Evolutionary conservation across 345 rosid species (phyloP).

Genomic region (Moringa oleifera): DNA sequence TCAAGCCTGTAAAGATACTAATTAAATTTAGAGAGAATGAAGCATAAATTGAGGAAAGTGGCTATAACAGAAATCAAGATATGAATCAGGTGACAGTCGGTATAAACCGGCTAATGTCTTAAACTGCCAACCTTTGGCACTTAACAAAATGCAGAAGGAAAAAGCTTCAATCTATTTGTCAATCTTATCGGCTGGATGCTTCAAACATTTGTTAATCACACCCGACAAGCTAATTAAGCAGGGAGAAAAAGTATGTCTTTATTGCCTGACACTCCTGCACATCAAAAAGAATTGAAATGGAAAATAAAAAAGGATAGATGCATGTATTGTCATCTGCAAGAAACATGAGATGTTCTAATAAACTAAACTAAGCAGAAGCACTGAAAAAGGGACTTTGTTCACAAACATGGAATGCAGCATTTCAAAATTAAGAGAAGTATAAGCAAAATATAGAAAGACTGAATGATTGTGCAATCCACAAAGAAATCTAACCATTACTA

Average conservation of each 20-base stretch:
- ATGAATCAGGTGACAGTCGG: too few species aligned
- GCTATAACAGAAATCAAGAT: too few species aligned
- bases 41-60: too few species aligned
- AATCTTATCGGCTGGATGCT: too few species aligned
- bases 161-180: too few species aligned
- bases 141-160: too few species aligned
- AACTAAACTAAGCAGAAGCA: conserved; percentile 7
- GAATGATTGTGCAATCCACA: conserved; percentile 14
- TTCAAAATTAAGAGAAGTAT: conserved; percentile 6
- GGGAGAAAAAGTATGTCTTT: background rate
- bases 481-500: conserved; percentile 11
- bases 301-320: background rate
- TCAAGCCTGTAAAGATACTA: too few species aligned
- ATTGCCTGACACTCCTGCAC: too few species aligned
- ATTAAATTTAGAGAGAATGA: too few species aligned
- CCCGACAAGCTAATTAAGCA: background rate
- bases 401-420: conserved; percentile 7
- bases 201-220: background rate
- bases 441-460: conserved; percentile 9
- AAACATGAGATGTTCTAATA: background rate
- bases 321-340: conserved; percentile 1
- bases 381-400: conserved; percentile 5
- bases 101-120: too few species aligned
- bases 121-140: too few species aligned
- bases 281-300: conserved; percentile 3